A percentile compares a stretch with the other conserved stretches of the same genome.
Conservation (phyloP, 768 basidiomycete genomes). For the Fomitopsis pulvina region DNA sequence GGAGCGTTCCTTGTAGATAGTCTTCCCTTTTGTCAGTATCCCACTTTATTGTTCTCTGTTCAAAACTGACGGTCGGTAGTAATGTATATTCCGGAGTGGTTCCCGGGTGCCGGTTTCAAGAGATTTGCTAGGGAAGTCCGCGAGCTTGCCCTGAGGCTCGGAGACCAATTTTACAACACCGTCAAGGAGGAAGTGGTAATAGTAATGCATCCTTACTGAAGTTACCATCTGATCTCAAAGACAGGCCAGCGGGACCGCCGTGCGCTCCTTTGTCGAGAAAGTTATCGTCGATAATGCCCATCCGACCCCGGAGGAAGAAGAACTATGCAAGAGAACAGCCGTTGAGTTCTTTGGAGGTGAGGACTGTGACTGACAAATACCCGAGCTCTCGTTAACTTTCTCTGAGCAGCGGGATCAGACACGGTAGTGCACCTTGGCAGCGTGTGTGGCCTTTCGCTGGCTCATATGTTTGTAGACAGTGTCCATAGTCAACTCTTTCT, state of each 20-base stretch:
- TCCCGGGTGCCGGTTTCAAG: conserved; percentile 13
- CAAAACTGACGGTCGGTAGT: conserved; percentile 1
- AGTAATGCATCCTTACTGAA: not conserved
- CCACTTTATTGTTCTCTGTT: too few species aligned
- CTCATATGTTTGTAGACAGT: not conserved
- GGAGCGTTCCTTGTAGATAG: not conserved
- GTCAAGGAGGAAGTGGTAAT: not conserved
- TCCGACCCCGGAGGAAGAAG: not conserved
- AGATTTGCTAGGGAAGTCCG: not conserved
- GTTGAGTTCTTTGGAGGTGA: not conserved
- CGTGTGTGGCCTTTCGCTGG: not conserved
- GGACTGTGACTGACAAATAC: not conserved
- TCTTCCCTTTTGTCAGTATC: not conserved
- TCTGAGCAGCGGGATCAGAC: not conserved
- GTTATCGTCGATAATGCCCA: not conserved
- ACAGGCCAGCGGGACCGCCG: not conserved
- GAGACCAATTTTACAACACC: not conserved
- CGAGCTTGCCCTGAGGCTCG: not conserved
- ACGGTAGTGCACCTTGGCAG: not conserved
- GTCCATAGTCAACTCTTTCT: conserved; percentile 12
- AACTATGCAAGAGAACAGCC: not conserved
- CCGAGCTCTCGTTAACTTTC: not conserved
- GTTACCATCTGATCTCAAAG: not conserved
- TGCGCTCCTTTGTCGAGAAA: not conserved
- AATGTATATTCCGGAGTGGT: conserved; percentile 12